Evolutionary conservation across 2,329 filamentous ascomycete genomes (phyloP), one percentile per base, ranked within the genome.

Genomic region (Daldinia eschscholtzii): DNA sequence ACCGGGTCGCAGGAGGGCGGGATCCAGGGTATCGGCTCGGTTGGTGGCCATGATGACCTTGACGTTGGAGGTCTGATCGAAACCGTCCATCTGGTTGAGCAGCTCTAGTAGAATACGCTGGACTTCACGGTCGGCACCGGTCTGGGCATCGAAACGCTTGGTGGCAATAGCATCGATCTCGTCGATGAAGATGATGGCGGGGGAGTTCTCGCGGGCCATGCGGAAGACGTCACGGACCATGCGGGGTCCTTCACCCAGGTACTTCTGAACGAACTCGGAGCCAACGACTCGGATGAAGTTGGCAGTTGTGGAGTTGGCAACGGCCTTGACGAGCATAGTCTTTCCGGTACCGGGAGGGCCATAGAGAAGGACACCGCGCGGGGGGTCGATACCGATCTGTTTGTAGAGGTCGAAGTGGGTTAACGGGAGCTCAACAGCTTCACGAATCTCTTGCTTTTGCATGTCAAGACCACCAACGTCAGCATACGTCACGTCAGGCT

Each of bases 31-130:
- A 81, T 98, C 96, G 73, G 96, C 95, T 80, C 96, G 92, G 86
- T 99, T 99, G 74, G 96, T 99, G 74, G 96, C 96, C 96, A 99
- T 99, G 84, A 99, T 99, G 80, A 99, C 96, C 86, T 99, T 99
- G 83, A 99, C 96, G 82, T 99, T 99, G 80, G 93, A 93, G 0
- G 94, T 97, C 83, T 99, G 96, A 81, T 99, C 96, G 85, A 99
- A 99, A 73, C 96, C 96, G 80, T 99, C 96, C 96, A 99, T 99
- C 83, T 99, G 96, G 84, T 99, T 99, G 72, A 99, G 91, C 74
- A 99, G 85, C 81, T 99, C 96, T 68, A 99, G 91, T 67, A 99
- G 86, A 78, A 99, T 99, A 87, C 96, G 95, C 85, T 99, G 96
- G 15, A 99, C 96, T 83, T 99, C 96, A 83, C 96, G 90, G 79